Base-by-base conservation (phyloP, 2,329 filamentous ascomycete genomes). In the Xylariaceae sp. region DNA sequence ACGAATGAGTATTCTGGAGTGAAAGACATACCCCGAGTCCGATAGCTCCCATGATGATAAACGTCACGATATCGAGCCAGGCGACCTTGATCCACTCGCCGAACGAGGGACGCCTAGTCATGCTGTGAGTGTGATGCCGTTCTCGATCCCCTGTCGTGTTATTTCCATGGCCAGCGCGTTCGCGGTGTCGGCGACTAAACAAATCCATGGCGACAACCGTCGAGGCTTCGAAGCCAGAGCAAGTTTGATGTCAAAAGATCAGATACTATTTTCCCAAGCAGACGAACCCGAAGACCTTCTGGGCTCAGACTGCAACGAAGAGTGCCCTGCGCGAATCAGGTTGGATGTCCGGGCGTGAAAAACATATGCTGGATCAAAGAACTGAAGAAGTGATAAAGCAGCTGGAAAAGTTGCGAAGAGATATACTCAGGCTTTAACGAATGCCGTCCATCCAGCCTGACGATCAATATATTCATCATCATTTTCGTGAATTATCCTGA, bases 21-120 rank as follows among this genome's bases (percentile, higher is more conserved):
- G 13, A 30, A 30, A 30, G 17, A 74, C 80, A 70, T 78, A 89
- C 86, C 59, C 86, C 87, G 0, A 90, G 78, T 13, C 86, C 87
- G 52, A 89, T 74, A 10, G 80, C 83, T 8, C 88, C 87, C 79
- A 90, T 82, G 23, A 76, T 71, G 7, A 77, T 75, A 85, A 90
- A 89, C 37, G 86, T 88, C 17, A 88, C 55, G 55, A 90, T 80
- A 67, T 90, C 88, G 10, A 88, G 73, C 78, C 82, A 86, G 3
- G 85, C 87, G 7, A 78, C 77, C 71, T 86, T 88, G 64, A 89
- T 71, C 87, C 87, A 90, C 69, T 88, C 84, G 2, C 87, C 85
- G 64, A 90, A 88, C 1, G 75, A 80, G 2, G 86, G 86, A 9
- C 80, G 75, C 2, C 70, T 74, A 1, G 75, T 75, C 78, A 84